phyloP scores from a whole-genome alignment of 2,329 filamentous ascomycete genomes.

The Parafenestella ontariensis region DNA sequence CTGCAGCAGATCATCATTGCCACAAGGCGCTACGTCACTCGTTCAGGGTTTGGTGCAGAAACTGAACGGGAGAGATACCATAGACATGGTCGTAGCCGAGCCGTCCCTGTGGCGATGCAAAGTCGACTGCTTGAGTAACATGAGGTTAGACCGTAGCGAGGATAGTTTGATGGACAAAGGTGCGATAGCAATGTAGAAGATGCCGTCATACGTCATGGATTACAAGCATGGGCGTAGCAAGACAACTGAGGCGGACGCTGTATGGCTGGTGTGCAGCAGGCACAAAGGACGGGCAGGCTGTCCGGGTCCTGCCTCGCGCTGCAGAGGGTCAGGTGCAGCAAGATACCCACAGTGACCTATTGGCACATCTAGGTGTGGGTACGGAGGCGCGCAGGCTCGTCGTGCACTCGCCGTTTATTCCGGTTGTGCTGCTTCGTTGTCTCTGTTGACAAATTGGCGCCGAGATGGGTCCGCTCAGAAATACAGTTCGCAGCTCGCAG shows the following conservation, averaged over 20 bases:
- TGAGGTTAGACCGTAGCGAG: conserved; percentile 13
- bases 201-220: conserved; percentile 36
- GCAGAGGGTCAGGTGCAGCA: conserved; percentile 40
- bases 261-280: conserved; percentile 26
- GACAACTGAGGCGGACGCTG: conserved; percentile 21
- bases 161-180: conserved; percentile 6
- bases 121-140: conserved; percentile 5
- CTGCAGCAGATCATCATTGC: conserved; percentile 20
- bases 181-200: conserved; percentile 11
- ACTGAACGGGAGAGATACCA: conserved; percentile 1
- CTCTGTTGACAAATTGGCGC: neutral
- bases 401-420: neutral
- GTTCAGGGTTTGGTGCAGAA: conserved; percentile 1
- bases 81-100: conserved; percentile 12
- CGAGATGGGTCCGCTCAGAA: neutral
- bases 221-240: conserved; percentile 20
- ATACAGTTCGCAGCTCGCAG: neutral
- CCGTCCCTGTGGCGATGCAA: conserved; percentile 11
- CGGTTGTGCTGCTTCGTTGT: neutral
- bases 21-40: conserved; percentile 24
- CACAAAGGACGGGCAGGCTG: conserved; percentile 22
- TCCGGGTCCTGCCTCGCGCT: conserved; percentile 30
- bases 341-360: conserved; percentile 26
- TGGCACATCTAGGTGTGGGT: conserved; percentile 30
- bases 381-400: conserved; percentile 20